Evolutionary conservation across 2,329 filamentous ascomycete species (phyloP).

Genomic region (Beauveria rudraprayagi): DNA sequence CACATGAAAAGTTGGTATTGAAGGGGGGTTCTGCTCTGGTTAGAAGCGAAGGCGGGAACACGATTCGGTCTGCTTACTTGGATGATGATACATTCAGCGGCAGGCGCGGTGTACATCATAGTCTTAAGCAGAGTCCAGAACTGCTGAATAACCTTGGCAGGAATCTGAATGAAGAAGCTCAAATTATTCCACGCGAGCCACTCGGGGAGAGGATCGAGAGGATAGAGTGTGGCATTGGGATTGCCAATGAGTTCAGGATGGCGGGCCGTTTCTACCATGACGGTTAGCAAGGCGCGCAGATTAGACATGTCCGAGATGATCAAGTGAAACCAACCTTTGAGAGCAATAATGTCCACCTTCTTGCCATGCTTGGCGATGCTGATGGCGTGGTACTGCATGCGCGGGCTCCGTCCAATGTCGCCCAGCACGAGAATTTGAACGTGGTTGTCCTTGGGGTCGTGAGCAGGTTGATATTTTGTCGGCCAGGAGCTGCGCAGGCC

Average conservation of each 20-base stretch:
- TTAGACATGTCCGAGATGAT: background rate
- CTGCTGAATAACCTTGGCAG: constrained; percentile 82
- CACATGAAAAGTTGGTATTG: constrained; percentile 80
- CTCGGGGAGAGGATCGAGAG: constrained; percentile 60
- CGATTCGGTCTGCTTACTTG: constrained; percentile 40
- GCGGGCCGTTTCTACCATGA: constrained; percentile 60
- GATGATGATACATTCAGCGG: constrained; percentile 78
- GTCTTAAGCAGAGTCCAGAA: constrained; percentile 61
- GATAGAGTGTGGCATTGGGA: constrained; percentile 60
- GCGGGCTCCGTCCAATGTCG: constrained; percentile 89
- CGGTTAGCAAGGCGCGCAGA: constrained; percentile 7
- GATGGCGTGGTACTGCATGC: constrained; percentile 97
- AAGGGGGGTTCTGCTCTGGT: constrained; percentile 70
- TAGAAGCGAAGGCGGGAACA: background rate
- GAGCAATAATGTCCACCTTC: constrained; percentile 78
- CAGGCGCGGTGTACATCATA: constrained; percentile 65
- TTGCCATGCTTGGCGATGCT: constrained; percentile 80
- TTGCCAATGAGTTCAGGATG: constrained; percentile 69
- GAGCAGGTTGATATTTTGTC: constrained; percentile 27
- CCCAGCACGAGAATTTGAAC: constrained; percentile 86
- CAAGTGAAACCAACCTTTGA: constrained; percentile 53
- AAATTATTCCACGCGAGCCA: constrained; percentile 60
- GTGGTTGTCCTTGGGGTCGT: constrained; percentile 31
- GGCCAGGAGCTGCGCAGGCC: constrained; percentile 23
- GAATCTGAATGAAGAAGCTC: constrained; percentile 70